Conservation (phyloP, 2,329 filamentous ascomycete species). For the Phialophora expanda region DNA sequence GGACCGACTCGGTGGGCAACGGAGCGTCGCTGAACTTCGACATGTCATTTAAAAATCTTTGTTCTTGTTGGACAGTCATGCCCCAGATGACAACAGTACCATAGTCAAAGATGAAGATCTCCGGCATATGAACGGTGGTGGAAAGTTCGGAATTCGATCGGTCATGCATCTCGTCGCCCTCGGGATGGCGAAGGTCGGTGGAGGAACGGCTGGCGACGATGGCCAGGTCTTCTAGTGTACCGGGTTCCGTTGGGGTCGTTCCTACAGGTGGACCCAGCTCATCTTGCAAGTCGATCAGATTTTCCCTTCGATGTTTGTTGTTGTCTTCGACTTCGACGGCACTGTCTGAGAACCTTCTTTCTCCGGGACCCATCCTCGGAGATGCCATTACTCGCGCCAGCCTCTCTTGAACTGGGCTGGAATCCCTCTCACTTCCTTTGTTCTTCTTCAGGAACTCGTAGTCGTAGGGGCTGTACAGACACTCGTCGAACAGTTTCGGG, state of each 20-base stretch:
- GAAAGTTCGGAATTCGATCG: conserved; percentile 68
- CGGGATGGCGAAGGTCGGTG: conserved; percentile 27
- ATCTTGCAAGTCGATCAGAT: conserved; percentile 67
- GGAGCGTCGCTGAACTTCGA: conserved; percentile 94
- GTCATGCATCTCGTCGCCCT: conserved; percentile 49
- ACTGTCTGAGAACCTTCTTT: conserved; percentile 62
- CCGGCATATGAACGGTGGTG: conserved; percentile 85
- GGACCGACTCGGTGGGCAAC: conserved; percentile 82
- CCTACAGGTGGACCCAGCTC: conserved; percentile 43
- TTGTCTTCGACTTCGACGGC: conserved; percentile 70
- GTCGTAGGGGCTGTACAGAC: conserved; percentile 92
- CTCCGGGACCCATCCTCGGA: conserved; percentile 33
- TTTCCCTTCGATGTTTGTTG: conserved; percentile 61
- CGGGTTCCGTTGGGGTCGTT: conserved; percentile 28
- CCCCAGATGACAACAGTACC: conserved; percentile 98
- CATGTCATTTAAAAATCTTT: conserved; percentile 89
- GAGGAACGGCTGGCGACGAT: conserved; percentile 29
- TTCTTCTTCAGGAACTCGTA: conserved; percentile 63
- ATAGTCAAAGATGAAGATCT: conserved; percentile 96
- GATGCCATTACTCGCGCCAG: conserved; percentile 33
- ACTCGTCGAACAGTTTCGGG: conserved; percentile 95
- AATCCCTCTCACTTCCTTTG: conserved; percentile 39
- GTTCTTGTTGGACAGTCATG: conserved; percentile 89
- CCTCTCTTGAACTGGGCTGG: conserved; percentile 36
- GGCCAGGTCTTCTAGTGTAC: conserved; percentile 32